These are phyloP conservation scores for Dactylellina parvicollis DNA, from an alignment of 2,329 filamentous ascomycete species.

Conservation along the genomic window DNA sequence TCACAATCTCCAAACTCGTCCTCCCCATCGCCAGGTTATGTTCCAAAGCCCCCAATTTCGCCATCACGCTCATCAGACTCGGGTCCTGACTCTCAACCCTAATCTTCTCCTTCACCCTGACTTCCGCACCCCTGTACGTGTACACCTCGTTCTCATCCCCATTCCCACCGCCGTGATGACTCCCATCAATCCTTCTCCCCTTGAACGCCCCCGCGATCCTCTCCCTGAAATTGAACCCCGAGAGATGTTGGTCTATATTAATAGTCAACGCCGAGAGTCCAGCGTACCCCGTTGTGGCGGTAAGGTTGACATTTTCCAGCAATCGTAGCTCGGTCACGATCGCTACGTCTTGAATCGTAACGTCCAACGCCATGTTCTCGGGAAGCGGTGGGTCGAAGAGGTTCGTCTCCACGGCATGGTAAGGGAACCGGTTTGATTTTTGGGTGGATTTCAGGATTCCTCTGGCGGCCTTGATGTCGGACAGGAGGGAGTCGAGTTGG, in stretches of 20 bases:
- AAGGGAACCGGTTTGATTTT: slow-evolving; percentile 59
- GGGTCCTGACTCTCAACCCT: slow-evolving; percentile 74
- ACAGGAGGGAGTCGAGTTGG: slow-evolving; percentile 31
- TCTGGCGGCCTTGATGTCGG: slow-evolving; percentile 34
- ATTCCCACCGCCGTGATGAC: slow-evolving; percentile 59
- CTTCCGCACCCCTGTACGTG: slow-evolving; percentile 69
- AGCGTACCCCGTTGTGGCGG: slow-evolving; percentile 29
- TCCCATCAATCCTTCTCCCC: slow-evolving; percentile 14
- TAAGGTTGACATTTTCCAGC: slow-evolving; percentile 69
- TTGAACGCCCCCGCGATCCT: slow-evolving; percentile 56
- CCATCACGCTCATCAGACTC: slow-evolving; percentile 72
- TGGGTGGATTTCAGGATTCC: slow-evolving; percentile 54
- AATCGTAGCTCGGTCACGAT: slow-evolving; percentile 76
- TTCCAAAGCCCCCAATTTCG: slow-evolving; percentile 72
- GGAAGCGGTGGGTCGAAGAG: slow-evolving; percentile 73
- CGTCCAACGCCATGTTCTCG: slow-evolving; percentile 76
- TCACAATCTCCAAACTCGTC: slow-evolving; percentile 70
- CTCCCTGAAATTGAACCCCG: slow-evolving; percentile 55
- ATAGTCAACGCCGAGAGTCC: slow-evolving; percentile 25
- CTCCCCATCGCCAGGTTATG: slow-evolving; percentile 70
- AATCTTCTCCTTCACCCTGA: slow-evolving; percentile 73
- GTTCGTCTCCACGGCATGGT: slow-evolving; percentile 59
- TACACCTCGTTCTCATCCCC: slow-evolving; percentile 69
- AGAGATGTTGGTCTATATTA: slow-evolving; percentile 39
- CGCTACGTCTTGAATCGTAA: slow-evolving; percentile 75